These are phyloP conservation scores for Yamadazyma kanchanaburiensis DNA, from an alignment of 1,139 yeast genomes.

Conservation along the genomic window DNA sequence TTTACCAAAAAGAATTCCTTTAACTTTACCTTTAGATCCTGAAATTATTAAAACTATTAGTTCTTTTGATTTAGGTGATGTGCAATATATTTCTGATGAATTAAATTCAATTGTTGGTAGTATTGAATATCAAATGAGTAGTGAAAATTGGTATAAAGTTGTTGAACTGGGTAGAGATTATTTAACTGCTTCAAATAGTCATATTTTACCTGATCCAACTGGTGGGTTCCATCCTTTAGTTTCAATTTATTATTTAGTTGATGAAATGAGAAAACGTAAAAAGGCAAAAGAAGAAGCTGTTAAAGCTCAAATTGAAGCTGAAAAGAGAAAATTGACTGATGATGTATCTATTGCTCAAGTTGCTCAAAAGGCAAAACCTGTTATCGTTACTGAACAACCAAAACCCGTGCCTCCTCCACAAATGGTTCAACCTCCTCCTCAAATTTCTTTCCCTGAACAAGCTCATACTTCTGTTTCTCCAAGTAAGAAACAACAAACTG, in stretches of 20 bases:
- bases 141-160: constrained; percentile 61
- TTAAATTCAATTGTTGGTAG: constrained; percentile 61
- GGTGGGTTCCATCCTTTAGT: constrained; percentile 85
- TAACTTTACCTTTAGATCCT: constrained; percentile 69
- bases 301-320: constrained; percentile 21
- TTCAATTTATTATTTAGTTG: constrained; percentile 81
- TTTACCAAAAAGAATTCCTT: constrained; percentile 74
- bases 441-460: constrained; percentile 57
- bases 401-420: constrained; percentile 14
- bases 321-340: constrained; percentile 1
- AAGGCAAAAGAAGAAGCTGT: constrained; percentile 52
- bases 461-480: constrained; percentile 50
- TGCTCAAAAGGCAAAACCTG: constrained; percentile 9
- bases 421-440: constrained; percentile 17
- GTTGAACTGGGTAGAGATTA: constrained; percentile 40
- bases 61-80: constrained; percentile 73
- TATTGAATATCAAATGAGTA: constrained; percentile 64
- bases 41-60: constrained; percentile 73
- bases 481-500: neutral
- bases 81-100: constrained; percentile 54
- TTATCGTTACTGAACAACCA: constrained; percentile 13
- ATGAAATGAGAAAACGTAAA: constrained; percentile 75
- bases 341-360: constrained; percentile 4
- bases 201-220: constrained; percentile 70
- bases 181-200: constrained; percentile 37